Evolutionary conservation across 2,329 filamentous ascomycete species (phyloP).

Genomic region (Fusarium circinatum): DNA sequence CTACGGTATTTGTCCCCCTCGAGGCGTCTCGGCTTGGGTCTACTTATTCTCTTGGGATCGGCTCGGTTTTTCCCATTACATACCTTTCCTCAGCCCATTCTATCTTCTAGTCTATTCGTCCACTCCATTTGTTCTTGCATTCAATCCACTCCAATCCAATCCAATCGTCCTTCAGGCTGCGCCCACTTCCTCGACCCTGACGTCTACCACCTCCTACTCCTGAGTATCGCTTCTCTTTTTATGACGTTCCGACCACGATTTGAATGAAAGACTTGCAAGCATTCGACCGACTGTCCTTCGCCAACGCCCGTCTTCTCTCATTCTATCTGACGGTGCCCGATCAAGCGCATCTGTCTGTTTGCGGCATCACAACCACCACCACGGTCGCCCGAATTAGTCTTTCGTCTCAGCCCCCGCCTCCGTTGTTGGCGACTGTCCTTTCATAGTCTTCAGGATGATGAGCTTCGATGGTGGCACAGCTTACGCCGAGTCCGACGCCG

Average conservation of each 20-base stretch:
- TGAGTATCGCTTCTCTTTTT: slow-evolving; percentile 9
- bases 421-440: slow-evolving; percentile 25
- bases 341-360: slow-evolving; percentile 22
- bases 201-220: slow-evolving; percentile 5
- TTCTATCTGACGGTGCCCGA: slow-evolving; percentile 26
- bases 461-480: slow-evolving; percentile 73
- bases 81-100: slow-evolving; percentile 30
- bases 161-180: slow-evolving; percentile 29
- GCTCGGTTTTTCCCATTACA: slow-evolving; percentile 23
- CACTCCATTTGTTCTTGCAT: slow-evolving; percentile 25
- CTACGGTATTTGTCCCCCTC: slow-evolving; percentile 5
- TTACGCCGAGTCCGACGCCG: slow-evolving; percentile 83
- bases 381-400: slow-evolving; percentile 15
- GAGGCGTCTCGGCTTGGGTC: slow-evolving; percentile 16
- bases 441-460: slow-evolving; percentile 54
- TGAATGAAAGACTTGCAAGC: slow-evolving; percentile 31
- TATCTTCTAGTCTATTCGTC: slow-evolving; percentile 17
- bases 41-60: slow-evolving; percentile 25
- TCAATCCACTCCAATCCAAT: slow-evolving; percentile 25
- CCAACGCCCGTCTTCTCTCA: slow-evolving; percentile 15
- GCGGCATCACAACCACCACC: slow-evolving; percentile 22
- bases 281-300: slow-evolving; percentile 15
- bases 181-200: slow-evolving; percentile 23
- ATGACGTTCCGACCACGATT: slow-evolving; percentile 17
- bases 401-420: slow-evolving; percentile 7